Conservation (phyloP, 495 filamentous ascomycete species). For the Aspergillus bertholletiae region DNA sequence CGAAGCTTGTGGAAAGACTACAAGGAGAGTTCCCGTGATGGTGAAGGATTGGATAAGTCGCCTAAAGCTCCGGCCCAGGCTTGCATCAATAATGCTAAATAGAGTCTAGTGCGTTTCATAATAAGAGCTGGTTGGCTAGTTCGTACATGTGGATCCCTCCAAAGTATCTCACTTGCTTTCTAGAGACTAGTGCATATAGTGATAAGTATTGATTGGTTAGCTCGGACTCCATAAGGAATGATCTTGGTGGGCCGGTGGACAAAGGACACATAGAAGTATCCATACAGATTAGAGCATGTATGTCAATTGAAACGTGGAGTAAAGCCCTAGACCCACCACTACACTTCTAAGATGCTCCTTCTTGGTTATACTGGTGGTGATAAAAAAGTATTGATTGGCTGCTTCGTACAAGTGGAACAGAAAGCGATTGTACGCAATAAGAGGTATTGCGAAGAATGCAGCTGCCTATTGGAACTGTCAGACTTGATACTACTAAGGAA, state of each 20-base stretch:
- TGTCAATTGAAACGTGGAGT: no score
- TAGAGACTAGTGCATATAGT: no score
- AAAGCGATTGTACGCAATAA: constrained; percentile 3
- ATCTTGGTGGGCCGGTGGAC: no score
- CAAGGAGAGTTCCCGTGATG: not conserved
- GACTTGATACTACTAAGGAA: constrained; percentile 4
- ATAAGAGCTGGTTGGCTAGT: constrained; percentile 6
- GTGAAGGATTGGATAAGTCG: not conserved
- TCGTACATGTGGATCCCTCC: no score
- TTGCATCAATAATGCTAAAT: not conserved
- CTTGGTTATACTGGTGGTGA: not conserved
- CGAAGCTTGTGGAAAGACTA: not conserved
- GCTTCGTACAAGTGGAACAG: constrained; percentile 7
- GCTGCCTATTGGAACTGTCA: constrained; percentile 7
- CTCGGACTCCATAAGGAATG: not conserved
- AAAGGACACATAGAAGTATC: no score
- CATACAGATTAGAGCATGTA: no score
- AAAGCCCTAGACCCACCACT: no score
- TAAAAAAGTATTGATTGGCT: constrained; percentile 8
- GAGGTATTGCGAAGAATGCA: constrained; percentile 6
- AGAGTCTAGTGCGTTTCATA: not conserved
- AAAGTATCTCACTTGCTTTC: no score
- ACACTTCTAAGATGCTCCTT: no score
- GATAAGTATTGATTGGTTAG: no score
- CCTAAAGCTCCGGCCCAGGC: not conserved